Conservation (phyloP, 148 eudicot genomes). For the Chenopodium album region DNA sequence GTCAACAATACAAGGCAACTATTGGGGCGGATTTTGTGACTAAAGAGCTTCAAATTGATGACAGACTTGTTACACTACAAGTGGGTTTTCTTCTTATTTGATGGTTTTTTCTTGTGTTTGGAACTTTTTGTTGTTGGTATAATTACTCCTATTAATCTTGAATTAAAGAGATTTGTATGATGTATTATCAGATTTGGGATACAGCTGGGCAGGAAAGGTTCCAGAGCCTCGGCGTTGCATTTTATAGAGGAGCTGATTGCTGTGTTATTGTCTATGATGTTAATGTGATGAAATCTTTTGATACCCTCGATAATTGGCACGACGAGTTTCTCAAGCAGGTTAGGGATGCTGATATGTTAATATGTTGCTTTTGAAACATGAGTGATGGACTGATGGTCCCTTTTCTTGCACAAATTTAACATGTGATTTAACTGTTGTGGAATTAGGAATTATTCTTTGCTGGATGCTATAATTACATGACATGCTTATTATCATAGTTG, state of each 20-base stretch:
- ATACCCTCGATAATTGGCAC: constrained; percentile 57
- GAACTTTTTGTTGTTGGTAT: neutral
- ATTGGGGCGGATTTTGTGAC: constrained; percentile 88
- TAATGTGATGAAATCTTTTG: constrained; percentile 46
- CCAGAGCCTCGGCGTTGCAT: constrained; percentile 56
- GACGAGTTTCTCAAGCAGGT: constrained; percentile 63
- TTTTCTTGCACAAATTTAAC: no score
- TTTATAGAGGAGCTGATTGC: constrained; percentile 67
- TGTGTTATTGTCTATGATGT: constrained; percentile 67
- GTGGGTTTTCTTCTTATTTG: constrained; percentile 30
- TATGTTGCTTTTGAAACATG: neutral
- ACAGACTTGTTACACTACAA: constrained; percentile 55
- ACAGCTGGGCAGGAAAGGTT: constrained; percentile 73
- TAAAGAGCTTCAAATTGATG: constrained; percentile 70
- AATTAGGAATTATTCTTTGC: neutral
- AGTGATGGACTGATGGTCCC: no score
- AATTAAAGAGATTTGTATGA: neutral
- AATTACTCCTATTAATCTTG: no score
- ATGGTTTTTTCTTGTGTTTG: neutral
- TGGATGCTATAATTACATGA: neutral
- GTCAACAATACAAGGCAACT: constrained; percentile 75
- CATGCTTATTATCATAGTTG: neutral
- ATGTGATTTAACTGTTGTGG: neutral
- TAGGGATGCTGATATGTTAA: neutral
- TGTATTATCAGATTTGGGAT: constrained; percentile 52